Conservation (phyloP, 2,329 filamentous ascomycete genomes). For the Orbilia blumenaviensis region DNA sequence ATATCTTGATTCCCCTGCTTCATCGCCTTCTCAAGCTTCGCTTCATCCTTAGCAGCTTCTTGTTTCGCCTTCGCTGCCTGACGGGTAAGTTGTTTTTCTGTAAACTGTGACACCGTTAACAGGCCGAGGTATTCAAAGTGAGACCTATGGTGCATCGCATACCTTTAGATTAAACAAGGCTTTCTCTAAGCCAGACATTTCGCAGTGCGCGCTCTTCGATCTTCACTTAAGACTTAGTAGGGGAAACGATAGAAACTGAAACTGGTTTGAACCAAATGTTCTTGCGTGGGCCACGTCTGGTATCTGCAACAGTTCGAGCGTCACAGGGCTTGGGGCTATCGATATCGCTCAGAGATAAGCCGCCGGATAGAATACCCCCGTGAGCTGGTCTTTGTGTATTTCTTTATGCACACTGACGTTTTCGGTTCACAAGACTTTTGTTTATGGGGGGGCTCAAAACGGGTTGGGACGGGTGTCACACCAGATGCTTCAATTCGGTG, state of each 20-base stretch:
- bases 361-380: no score
- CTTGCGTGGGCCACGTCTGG: background rate
- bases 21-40: slow-evolving; percentile 69
- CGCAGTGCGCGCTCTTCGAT: slow-evolving; percentile 7
- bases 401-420: background rate
- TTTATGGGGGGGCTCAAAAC: background rate
- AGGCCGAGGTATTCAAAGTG: slow-evolving; percentile 11
- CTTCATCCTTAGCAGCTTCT: slow-evolving; percentile 70
- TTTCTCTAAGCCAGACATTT: slow-evolving; percentile 71
- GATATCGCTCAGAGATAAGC: no score
- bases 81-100: slow-evolving; percentile 71
- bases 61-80: slow-evolving; percentile 71
- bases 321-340: no score
- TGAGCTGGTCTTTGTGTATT: no score
- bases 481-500: background rate
- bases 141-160: slow-evolving; percentile 3
- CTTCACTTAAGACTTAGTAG: background rate
- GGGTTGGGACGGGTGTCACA: background rate
- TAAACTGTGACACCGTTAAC: slow-evolving; percentile 65
- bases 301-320: background rate
- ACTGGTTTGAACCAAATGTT: background rate
- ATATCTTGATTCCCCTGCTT: slow-evolving; percentile 70
- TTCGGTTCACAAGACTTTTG: background rate
- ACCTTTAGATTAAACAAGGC: slow-evolving; percentile 72
- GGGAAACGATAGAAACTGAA: background rate